These are phyloP conservation scores for Globisporangium paroecandrum DNA, from an alignment of 352 stramenopile genomes.

Conservation along the genomic window DNA sequence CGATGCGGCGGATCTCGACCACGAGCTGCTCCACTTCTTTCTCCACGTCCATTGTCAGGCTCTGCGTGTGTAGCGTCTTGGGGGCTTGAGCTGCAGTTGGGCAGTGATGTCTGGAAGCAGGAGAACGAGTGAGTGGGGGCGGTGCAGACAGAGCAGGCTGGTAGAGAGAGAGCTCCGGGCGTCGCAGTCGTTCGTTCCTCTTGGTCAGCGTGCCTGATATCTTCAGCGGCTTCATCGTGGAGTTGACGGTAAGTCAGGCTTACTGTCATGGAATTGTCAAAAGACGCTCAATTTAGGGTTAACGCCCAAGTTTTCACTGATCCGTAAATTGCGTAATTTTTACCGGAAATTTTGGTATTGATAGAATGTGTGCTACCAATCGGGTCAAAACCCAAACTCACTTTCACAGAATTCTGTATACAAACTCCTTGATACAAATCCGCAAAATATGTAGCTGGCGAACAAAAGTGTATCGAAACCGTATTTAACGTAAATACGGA, in stretches of 20 bases:
- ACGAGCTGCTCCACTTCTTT: constrained; percentile 73
- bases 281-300: not conserved
- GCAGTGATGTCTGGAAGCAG: not conserved
- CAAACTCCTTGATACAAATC: no score
- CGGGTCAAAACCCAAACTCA: no score
- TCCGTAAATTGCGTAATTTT: not conserved
- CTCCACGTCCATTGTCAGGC: constrained; percentile 49
- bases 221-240: not conserved
- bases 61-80: not conserved
- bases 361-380: not conserved
- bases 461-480: no score
- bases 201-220: not conserved
- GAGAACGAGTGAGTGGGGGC: not conserved
- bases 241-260: not conserved
- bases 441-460: no score
- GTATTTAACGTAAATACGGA: no score
- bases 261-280: not conserved
- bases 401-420: no score
- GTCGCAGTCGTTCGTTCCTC: not conserved
- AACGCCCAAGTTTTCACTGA: no score
- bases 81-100: not conserved
- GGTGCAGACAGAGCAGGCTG: not conserved
- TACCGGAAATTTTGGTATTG: not conserved
- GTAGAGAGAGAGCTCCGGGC: not conserved
- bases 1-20: constrained; percentile 66